phyloP scores from a whole-genome alignment of 345 rosid genomes.

The Theobroma cacao region DNA sequence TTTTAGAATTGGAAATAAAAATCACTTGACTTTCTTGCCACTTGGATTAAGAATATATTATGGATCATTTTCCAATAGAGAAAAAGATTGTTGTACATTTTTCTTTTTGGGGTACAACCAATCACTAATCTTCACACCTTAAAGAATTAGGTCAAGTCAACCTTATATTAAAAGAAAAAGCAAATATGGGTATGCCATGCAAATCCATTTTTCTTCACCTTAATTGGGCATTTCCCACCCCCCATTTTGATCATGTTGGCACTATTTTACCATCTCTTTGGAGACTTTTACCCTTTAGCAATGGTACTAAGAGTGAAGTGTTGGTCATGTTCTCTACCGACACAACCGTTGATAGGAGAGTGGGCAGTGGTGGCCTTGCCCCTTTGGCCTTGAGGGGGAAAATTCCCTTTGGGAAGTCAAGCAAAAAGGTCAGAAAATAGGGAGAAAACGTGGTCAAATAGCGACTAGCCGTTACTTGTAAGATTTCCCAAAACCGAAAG shows the following conservation, averaged over 20 bases:
- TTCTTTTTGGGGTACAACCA: background rate
- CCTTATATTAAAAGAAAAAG: background rate
- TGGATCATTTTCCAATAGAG: background rate
- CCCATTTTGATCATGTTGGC: too few species aligned
- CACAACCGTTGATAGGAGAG: background rate
- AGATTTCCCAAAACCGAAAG: too few species aligned
- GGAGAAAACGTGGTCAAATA: background rate
- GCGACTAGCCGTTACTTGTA: background rate
- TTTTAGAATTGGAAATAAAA: background rate
- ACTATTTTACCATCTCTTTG: too few species aligned
- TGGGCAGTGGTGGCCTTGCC: background rate
- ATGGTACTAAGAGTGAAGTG: too few species aligned
- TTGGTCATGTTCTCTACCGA: background rate
- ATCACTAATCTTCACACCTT: background rate
- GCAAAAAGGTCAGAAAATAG: background rate
- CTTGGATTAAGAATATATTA: background rate
- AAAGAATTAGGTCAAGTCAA: background rate
- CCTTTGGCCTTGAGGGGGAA: background rate
- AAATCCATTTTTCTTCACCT: background rate
- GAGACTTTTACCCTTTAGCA: too few species aligned
- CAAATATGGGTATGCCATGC: too few species aligned
- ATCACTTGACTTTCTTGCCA: background rate
- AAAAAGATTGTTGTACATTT: background rate
- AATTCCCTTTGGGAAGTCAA: background rate
- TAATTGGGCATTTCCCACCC: too few species aligned